Conservation (phyloP, 805 yeast species). For the Grigorovia transvaalensis region DNA sequence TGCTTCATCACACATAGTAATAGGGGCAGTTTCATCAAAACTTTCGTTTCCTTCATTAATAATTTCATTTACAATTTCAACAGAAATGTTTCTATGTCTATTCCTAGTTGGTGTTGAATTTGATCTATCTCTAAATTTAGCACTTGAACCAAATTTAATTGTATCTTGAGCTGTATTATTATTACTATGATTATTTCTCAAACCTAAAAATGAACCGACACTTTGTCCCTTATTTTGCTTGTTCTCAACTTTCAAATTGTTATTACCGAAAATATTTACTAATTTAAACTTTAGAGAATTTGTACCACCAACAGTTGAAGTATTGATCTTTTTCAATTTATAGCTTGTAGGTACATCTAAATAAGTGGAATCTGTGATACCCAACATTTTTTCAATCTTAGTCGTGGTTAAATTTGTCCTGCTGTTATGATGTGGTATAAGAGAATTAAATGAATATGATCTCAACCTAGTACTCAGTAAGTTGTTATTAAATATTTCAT, state of each 20-base stretch:
- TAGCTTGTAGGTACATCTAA: neutral
- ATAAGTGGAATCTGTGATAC: neutral
- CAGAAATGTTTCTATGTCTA: neutral
- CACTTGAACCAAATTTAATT: neutral
- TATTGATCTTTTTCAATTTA: too few species aligned
- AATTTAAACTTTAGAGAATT: too few species aligned
- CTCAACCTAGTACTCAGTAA: neutral
- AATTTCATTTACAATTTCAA: constrained; percentile 29
- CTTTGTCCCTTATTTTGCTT: neutral
- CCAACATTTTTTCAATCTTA: neutral
- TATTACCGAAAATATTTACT: neutral
- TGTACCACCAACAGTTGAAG: neutral
- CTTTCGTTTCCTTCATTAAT: constrained; percentile 17
- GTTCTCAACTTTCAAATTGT: neutral
- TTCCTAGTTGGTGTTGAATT: neutral
- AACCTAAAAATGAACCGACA: neutral
- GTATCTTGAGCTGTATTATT: neutral
- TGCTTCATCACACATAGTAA: constrained; percentile 2
- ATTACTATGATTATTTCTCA: neutral
- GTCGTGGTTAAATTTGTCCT: neutral
- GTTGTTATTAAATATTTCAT: neutral
- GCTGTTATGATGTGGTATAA: neutral
- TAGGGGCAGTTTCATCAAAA: neutral
- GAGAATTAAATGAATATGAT: constrained; percentile 1
- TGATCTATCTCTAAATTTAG: neutral